Conservation (phyloP, 164 flowering plant genomes). For the Liquidambar formosana region DNA sequence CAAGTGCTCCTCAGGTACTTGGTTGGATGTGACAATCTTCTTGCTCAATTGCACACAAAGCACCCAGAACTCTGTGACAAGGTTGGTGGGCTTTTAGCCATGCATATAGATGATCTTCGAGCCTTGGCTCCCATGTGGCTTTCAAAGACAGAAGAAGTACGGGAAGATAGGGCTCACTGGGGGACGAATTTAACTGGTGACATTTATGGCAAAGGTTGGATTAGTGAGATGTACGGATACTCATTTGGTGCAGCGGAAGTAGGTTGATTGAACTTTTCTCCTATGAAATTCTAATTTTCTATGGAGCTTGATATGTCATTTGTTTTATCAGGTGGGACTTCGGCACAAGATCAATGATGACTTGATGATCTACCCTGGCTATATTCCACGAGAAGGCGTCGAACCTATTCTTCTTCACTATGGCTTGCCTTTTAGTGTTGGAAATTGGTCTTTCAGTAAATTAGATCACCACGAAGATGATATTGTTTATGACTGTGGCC, state of each 20-base stretch:
- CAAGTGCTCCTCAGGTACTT: constrained; percentile 58
- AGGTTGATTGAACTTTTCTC: constrained; percentile 23
- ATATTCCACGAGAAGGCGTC: constrained; percentile 68
- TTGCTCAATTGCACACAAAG: constrained; percentile 81
- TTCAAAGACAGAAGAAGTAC: constrained; percentile 95
- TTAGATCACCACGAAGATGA: constrained; percentile 81
- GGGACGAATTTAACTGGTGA: constrained; percentile 91
- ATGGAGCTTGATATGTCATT: not conserved
- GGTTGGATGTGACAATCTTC: constrained; percentile 92
- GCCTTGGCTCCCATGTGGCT: constrained; percentile 95
- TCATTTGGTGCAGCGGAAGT: constrained; percentile 99
- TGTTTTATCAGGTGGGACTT: constrained; percentile 78
- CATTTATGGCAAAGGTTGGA: constrained; percentile 95
- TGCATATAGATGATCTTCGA: constrained; percentile 97
- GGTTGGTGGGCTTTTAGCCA: constrained; percentile 93
- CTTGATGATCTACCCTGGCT: constrained; percentile 96
- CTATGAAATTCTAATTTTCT: not conserved
- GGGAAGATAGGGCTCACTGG: constrained; percentile 96
- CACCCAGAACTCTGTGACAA: constrained; percentile 95
- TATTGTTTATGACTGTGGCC: constrained; percentile 84
- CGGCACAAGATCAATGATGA: constrained; percentile 86
- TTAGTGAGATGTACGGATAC: constrained; percentile 99
- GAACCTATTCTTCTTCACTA: constrained; percentile 95
- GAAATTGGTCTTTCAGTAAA: constrained; percentile 98
- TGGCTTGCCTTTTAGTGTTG: constrained; percentile 85